These are phyloP conservation scores for Trichoderma sp. DNA, from an alignment of 2,329 filamentous ascomycete genomes.

Conservation along the genomic window DNA sequence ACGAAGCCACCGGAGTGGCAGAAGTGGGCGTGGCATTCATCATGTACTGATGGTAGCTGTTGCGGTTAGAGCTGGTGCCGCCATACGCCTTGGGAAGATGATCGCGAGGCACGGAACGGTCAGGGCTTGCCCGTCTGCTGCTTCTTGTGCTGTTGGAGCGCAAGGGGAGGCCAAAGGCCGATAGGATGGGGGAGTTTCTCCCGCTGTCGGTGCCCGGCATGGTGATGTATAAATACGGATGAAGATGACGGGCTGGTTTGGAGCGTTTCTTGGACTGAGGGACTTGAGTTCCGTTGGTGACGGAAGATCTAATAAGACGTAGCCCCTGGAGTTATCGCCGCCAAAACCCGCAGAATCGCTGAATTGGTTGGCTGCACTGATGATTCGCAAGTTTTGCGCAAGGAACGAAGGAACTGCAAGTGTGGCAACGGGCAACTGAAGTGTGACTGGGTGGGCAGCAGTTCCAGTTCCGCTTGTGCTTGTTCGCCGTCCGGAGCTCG, in stretches of 20 bases:
- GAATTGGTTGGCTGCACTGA: neutral
- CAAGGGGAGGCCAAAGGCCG: slow-evolving; percentile 35
- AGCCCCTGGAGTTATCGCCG: neutral
- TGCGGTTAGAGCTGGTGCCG: slow-evolving; percentile 15
- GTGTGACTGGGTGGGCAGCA: neutral
- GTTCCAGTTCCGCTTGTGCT: neutral
- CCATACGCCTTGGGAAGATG: slow-evolving; percentile 17
- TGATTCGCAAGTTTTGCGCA: neutral
- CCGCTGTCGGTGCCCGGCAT: slow-evolving; percentile 23
- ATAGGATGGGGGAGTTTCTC: slow-evolving; percentile 29
- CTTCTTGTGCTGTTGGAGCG: slow-evolving; percentile 27
- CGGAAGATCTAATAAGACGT: neutral
- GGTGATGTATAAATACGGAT: slow-evolving; percentile 25
- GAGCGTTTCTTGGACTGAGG: neutral
- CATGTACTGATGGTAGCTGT: slow-evolving; percentile 7
- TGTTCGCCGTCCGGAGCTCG: slow-evolving; percentile 6
- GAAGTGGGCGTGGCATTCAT: slow-evolving; percentile 2
- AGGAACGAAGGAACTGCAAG: neutral
- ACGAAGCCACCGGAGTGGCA: slow-evolving; percentile 15
- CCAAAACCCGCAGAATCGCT: neutral
- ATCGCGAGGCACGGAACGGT: slow-evolving; percentile 21
- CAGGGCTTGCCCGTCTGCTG: slow-evolving; percentile 18
- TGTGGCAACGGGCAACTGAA: neutral
- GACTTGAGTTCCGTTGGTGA: neutral
- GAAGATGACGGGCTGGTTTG: neutral